Evolutionary conservation across 2,329 filamentous ascomycete species (phyloP).

Genomic region (Colletotrichum australisinense): DNA sequence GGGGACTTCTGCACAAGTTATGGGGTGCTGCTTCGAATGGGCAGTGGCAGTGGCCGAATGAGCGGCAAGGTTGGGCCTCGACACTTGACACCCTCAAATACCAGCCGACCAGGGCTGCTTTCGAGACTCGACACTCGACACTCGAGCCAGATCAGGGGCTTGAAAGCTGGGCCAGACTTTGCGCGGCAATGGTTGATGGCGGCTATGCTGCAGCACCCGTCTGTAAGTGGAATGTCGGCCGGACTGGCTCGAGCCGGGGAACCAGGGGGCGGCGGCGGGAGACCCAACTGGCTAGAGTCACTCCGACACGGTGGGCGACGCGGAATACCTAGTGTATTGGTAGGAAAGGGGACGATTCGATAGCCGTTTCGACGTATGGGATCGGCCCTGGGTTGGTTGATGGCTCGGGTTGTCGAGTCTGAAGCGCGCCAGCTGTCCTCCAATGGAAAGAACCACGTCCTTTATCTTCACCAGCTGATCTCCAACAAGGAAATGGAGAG

Average conservation of each 20-base stretch:
- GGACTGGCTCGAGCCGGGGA: neutral
- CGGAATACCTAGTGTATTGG: neutral
- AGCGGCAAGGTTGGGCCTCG: constrained; percentile 7
- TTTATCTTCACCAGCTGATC: neutral
- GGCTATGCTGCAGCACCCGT: neutral
- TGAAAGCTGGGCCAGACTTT: constrained; percentile 2
- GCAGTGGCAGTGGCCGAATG: neutral
- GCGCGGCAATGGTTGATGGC: constrained; percentile 9
- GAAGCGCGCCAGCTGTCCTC: neutral
- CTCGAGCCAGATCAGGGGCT: constrained; percentile 1
- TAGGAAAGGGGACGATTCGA: neutral
- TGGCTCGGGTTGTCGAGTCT: neutral
- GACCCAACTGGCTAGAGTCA: neutral
- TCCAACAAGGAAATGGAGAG: neutral
- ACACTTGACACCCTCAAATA: constrained; percentile 3
- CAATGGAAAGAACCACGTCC: neutral
- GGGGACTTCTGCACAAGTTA: neutral
- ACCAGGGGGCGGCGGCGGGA: neutral
- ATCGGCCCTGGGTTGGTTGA: neutral
- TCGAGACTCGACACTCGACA: neutral
- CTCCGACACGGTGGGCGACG: neutral
- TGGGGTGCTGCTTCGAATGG: neutral
- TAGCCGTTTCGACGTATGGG: neutral
- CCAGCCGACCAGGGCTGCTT: constrained; percentile 10
- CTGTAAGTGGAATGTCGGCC: neutral